These are phyloP conservation scores for Anisogramma anomala DNA, from an alignment of 2,329 filamentous ascomycete genomes.

Conservation along the genomic window DNA sequence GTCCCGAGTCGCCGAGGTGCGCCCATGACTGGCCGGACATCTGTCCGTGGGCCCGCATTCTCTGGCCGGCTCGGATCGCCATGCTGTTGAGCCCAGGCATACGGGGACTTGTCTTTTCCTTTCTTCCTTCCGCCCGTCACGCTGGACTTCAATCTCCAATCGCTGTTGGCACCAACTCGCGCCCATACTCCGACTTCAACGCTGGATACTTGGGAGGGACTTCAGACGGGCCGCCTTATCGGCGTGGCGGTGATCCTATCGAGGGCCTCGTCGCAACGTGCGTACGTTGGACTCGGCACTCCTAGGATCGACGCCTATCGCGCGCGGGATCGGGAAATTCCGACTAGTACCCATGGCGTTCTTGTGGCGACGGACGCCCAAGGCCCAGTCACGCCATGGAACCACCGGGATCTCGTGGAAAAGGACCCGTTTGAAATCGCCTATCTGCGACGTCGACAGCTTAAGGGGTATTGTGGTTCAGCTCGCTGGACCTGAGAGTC, in stretches of 20 bases:
- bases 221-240: constrained; percentile 2
- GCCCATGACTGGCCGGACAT: constrained; percentile 3
- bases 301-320: constrained; percentile 3
- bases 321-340: constrained; percentile 5
- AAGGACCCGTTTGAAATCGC: neutral
- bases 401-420: constrained; percentile 8
- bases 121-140: neutral
- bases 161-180: neutral
- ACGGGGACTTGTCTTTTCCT: constrained; percentile 7
- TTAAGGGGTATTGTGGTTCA: neutral
- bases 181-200: neutral
- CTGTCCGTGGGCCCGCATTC: neutral
- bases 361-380: neutral
- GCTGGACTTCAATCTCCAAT: neutral
- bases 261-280: neutral
- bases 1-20: neutral
- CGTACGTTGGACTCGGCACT: neutral
- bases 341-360: constrained; percentile 6
- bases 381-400: constrained; percentile 3
- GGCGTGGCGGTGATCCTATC: constrained; percentile 2
- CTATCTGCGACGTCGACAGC: constrained; percentile 1
- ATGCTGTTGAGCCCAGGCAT: constrained; percentile 5
- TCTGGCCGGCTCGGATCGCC: neutral
- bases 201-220: neutral
- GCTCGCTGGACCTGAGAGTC: neutral